A percentile compares a stretch with the other conserved stretches of the same genome.
Evolutionary conservation across 768 basidiomycete species (phyloP).

Genomic region (Calocera cornea): DNA sequence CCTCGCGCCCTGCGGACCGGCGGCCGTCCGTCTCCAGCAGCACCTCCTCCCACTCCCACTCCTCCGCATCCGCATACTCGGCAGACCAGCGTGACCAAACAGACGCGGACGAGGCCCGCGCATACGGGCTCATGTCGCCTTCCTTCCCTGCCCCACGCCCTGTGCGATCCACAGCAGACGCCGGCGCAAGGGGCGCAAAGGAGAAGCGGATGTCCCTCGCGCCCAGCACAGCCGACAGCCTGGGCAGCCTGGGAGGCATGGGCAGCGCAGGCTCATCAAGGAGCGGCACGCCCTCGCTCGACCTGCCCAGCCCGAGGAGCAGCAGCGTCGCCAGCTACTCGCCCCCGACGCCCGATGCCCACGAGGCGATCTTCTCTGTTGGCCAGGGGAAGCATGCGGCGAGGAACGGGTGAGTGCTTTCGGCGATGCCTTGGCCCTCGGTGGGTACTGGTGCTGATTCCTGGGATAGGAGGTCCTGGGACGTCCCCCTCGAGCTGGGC

Average conservation of each 20-base stretch:
- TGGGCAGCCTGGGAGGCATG: not conserved
- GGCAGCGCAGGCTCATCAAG: not conserved
- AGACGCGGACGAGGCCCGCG: not conserved
- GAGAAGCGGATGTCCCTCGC: not conserved
- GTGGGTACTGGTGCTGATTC: not conserved
- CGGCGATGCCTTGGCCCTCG: not conserved
- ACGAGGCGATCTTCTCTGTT: not conserved
- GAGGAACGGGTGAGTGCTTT: not conserved
- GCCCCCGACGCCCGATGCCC: not conserved
- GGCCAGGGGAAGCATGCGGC: not conserved
- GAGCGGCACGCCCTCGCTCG: not conserved
- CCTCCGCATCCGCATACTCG: not conserved
- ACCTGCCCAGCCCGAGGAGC: not conserved
- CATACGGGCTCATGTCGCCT: not conserved
- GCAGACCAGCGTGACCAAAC: not conserved
- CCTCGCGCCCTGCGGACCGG: not conserved
- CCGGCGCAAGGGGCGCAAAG: too few relatives aligned
- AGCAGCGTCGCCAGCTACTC: not conserved
- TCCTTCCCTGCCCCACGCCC: not conserved
- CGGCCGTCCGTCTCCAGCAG: not conserved
- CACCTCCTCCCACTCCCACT: not conserved
- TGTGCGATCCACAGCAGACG: not conserved
- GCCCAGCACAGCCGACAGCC: not conserved
- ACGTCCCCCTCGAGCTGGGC: not conserved
- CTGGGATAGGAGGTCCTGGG: not conserved